A percentile compares a stretch with the other conserved stretches of the same genome.
Conservation (phyloP, 2,329 filamentous ascomycete species). For the Basipetospora chlamydospora region DNA sequence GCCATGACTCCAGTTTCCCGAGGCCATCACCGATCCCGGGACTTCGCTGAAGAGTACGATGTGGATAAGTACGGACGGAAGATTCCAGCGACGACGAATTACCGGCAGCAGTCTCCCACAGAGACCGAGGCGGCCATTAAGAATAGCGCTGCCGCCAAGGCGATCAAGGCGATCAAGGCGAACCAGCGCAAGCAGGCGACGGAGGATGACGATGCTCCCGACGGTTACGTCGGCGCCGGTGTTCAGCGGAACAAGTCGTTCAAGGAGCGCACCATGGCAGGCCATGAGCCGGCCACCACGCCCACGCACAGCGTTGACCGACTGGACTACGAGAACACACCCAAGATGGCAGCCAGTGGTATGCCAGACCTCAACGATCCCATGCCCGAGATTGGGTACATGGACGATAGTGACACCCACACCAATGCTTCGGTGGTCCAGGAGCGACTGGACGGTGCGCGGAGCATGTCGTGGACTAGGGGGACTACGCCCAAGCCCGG, state of each 20-base stretch:
- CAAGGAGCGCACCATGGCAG: slow-evolving; percentile 47
- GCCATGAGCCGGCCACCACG: slow-evolving; percentile 37
- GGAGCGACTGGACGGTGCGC: slow-evolving; percentile 47
- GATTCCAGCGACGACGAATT: slow-evolving; percentile 25
- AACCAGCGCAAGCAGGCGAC: slow-evolving; percentile 28
- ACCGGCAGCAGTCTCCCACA: slow-evolving; percentile 36
- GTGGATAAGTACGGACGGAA: slow-evolving; percentile 44
- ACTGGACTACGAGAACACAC: slow-evolving; percentile 35
- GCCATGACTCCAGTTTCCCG: slow-evolving; percentile 24
- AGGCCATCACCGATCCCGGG: slow-evolving; percentile 23
- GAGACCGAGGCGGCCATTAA: slow-evolving; percentile 44
- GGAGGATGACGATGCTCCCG: slow-evolving; percentile 18
- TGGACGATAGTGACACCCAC: slow-evolving; percentile 47
- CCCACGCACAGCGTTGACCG: slow-evolving; percentile 45
- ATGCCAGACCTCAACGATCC: slow-evolving; percentile 55
- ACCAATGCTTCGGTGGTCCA: slow-evolving; percentile 79
- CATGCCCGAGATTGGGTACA: slow-evolving; percentile 63
- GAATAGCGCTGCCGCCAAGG: slow-evolving; percentile 37
- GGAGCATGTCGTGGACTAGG: slow-evolving; percentile 1
- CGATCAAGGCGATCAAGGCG: slow-evolving; percentile 35
- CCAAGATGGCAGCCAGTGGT: slow-evolving; percentile 52
- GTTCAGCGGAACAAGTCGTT: slow-evolving; percentile 49
- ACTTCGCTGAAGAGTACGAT: slow-evolving; percentile 39
- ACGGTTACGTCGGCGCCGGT: slow-evolving; percentile 28
- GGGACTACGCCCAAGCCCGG: slow-evolving; percentile 12